Base-by-base conservation (phyloP, 2,329 filamentous ascomycete genomes). In the Penicillium polonicum region DNA sequence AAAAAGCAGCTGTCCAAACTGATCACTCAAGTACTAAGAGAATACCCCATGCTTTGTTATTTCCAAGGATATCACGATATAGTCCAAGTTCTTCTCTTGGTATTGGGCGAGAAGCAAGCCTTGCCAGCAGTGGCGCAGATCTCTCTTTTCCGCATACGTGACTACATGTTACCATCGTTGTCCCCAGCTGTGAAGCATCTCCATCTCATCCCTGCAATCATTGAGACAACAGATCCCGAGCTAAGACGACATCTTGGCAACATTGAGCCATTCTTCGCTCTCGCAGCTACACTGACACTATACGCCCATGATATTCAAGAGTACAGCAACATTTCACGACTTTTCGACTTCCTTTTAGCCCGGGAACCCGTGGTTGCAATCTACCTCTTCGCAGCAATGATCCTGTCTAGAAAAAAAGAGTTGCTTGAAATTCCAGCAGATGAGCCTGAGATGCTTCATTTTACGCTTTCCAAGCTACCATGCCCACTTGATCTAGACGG, bases 51-150 rank as follows among this genome's bases (percentile, higher is more conserved):
- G 72, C 85, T 99, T 36, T 91, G 87, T 79, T 99, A 99, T 78
- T 99, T 99, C 75, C 94, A 99, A 78, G 94, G 94, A 72, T 99
- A 95, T 74, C 94, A 99, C 76, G 94, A 99, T 78, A 97, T 99
- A 69, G 94, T 91, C 67, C 95, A 99, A 77, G 94, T 99, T 25
- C 83, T 99, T 59, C 84, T 97, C 41, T 83, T 99, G 15, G 92
- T 97, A 12, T 82, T 99, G 4, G 88, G 88, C 0, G 78, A 85
- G 10, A 70, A 80, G 23, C 72, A 80, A 53, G 87, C 90, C 17
- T 80, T 83, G 19, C 74, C 80, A 7, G 85, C 88, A 17, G 85
- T 95, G 33, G 83, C 89, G 35, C 88, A 90, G n/a, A 85, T 99
- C 58, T 96, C 92, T 3, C 82, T 92, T 33, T 83, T 97, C 44